Evolutionary conservation across 2,329 filamentous ascomycete species (phyloP).

Genomic region (Talaromyces sp.): DNA sequence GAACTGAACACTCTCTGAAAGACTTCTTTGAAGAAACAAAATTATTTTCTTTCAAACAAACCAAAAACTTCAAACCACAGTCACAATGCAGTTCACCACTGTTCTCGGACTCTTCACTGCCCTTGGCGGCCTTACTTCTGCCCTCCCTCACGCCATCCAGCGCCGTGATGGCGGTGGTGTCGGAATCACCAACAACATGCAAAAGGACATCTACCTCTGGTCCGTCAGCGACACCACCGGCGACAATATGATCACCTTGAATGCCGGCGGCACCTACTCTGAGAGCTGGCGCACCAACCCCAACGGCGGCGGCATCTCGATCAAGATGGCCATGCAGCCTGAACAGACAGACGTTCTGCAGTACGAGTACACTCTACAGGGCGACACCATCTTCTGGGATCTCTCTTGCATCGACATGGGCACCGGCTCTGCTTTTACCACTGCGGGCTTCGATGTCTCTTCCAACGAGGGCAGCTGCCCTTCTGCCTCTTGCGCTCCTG

Average conservation of each 20-base stretch:
- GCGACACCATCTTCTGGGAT: conserved; percentile 35
- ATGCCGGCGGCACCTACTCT: conserved; percentile 29
- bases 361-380: conserved; percentile 35
- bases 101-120: conserved; percentile 6
- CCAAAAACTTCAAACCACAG: background rate
- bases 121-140: conserved; percentile 9
- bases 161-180: conserved; percentile 17
- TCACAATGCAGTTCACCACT: conserved; percentile 12
- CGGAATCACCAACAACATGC: conserved; percentile 36
- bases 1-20: background rate
- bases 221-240: conserved; percentile 32
- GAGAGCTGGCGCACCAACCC: conserved; percentile 31
- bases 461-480: conserved; percentile 29
- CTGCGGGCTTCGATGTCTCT: conserved; percentile 32
- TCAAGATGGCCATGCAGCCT: conserved; percentile 34
- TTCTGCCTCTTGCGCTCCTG: conserved; percentile 30
- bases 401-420: conserved; percentile 35
- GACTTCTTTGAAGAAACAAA: background rate
- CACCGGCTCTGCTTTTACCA: conserved; percentile 26
- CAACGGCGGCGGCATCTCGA: conserved; percentile 39
- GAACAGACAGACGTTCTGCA: conserved; percentile 36
- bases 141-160: conserved; percentile 7
- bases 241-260: conserved; percentile 29
- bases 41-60: conserved; percentile 1
- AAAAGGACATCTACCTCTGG: conserved; percentile 35